Base-by-base conservation (phyloP, 305 asterid genomes). In the Euphrasia arctica region DNA sequence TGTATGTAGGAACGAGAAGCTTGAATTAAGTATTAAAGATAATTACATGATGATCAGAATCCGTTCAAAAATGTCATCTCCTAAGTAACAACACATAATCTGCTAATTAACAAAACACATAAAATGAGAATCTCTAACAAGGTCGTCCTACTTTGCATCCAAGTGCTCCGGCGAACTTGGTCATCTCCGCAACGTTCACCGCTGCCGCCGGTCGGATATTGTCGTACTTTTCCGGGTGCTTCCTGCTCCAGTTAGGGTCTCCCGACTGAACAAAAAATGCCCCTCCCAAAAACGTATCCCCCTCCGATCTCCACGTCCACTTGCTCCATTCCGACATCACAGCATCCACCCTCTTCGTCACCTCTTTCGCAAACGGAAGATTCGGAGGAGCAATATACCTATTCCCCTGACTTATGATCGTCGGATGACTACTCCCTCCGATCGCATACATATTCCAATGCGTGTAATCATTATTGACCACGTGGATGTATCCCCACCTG, bases 371-470 rank as follows among this genome's bases (percentile, higher is more conserved):
- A 34, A 14, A 68, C 22, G 64, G 64, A 54, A 64, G 69, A 1
- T 60, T 62, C 0, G 83, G 85, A 14, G 94, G 90, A 8, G 95
- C 97, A 39, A 82, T 79, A 82, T 75, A 85, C 4, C 96, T 70
- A 61, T 88, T 91, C 8, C 96, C 96, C 75, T 91, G 96, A 80
- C 97, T 88, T n/a, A 91, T 78, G 5, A 91, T 86, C 4, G 88
- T 86, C 0, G 97, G 91, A 54, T 75, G 65, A 29, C 63, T 73
- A 76, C 97, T 88, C 8, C 97, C 96, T 9, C 96, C 96, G 14
- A 88, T 82, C 32, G 96, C 96, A 41, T 91, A 91, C 96, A 86
- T 91, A 13, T 78, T 76, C 97, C 96, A 91, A 32, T 91, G 96
- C 0, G 97, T 91, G 71, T 91, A 91, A 60, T 91, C 96, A 22